Percentiles rank a stretch among this genome's conserved stretches.
Conservation (phyloP, 371 early-diverging fungal genomes). For the Mortierella sp. region DNA sequence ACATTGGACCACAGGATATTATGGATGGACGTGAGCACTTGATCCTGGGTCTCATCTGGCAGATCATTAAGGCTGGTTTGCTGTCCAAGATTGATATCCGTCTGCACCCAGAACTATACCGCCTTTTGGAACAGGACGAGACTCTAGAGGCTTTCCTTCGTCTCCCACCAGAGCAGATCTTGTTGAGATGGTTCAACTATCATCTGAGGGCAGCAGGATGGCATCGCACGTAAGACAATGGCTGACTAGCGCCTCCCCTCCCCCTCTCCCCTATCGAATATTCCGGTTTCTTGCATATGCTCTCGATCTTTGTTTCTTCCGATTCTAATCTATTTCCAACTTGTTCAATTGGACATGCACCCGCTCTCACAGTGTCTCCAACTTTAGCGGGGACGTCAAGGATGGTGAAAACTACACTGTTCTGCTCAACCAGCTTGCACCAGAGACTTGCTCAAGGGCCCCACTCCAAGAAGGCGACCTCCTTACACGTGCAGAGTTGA, state of each 20-base stretch:
- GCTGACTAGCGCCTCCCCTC: no score
- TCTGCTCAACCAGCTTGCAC: slow-evolving; percentile 92
- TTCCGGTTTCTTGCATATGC: no score
- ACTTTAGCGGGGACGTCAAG: slow-evolving; percentile 92
- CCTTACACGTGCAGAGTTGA: slow-evolving; percentile 84
- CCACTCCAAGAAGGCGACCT: slow-evolving; percentile 86
- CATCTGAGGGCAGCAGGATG: slow-evolving; percentile 94
- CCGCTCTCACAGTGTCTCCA: slow-evolving; percentile 71
- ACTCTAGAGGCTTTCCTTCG: slow-evolving; percentile 91
- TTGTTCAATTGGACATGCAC: no score
- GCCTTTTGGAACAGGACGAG: slow-evolving; percentile 92
- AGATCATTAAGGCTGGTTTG: slow-evolving; percentile 96
- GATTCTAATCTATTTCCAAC: no score
- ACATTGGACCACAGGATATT: slow-evolving; percentile 95
- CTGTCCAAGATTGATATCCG: slow-evolving; percentile 95
- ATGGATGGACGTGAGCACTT: slow-evolving; percentile 95
- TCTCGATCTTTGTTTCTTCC: no score
- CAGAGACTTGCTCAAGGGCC: slow-evolving; percentile 80
- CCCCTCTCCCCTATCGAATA: no score
- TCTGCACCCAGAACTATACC: slow-evolving; percentile 96
- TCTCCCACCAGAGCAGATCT: slow-evolving; percentile 93
- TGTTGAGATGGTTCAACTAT: slow-evolving; percentile 98
- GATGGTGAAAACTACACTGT: slow-evolving; percentile 96
- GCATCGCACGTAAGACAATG: slow-evolving; percentile 67
- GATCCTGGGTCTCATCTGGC: slow-evolving; percentile 97